Conservation (phyloP, 805 yeast species). For the Ogataea pilisensis region DNA sequence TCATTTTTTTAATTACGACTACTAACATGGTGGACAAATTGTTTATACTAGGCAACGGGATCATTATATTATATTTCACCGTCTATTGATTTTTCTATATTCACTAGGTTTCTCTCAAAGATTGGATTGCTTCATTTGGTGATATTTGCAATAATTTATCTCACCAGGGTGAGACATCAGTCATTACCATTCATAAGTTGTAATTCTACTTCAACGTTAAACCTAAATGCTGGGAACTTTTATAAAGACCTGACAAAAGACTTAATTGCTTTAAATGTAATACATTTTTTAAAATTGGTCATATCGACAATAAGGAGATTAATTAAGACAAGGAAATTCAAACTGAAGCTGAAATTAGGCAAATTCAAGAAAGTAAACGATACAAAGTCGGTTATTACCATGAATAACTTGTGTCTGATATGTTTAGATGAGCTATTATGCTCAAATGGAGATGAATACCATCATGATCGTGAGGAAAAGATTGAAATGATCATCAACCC, state of each 20-base stretch:
- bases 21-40: too few relatives aligned
- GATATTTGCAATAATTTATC: constrained; percentile 8
- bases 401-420: constrained; percentile 15
- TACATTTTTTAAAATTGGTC: constrained; percentile 10
- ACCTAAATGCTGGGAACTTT: constrained; percentile 1
- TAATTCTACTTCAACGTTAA: not conserved
- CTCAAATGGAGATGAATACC: constrained; percentile 14
- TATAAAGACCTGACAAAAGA: constrained; percentile 4
- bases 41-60: constrained; percentile 6
- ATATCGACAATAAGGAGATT: constrained; percentile 12
- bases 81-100: constrained; percentile 5
- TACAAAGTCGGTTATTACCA: constrained; percentile 5
- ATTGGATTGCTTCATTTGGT: constrained; percentile 11
- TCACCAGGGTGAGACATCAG: constrained; percentile 4
- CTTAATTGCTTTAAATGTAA: constrained; percentile 4
- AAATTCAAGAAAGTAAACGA: constrained; percentile 8
- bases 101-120: constrained; percentile 7
- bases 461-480: not conserved
- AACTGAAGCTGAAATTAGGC: constrained; percentile 9
- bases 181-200: not conserved
- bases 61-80: constrained; percentile 19
- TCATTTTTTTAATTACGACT: too few relatives aligned
- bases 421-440: constrained; percentile 13
- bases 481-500: not conserved
- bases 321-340: constrained; percentile 13